Evolutionary conservation across 371 early-diverging fungal species (phyloP).

Genomic region (Synchytrium microbalum): DNA sequence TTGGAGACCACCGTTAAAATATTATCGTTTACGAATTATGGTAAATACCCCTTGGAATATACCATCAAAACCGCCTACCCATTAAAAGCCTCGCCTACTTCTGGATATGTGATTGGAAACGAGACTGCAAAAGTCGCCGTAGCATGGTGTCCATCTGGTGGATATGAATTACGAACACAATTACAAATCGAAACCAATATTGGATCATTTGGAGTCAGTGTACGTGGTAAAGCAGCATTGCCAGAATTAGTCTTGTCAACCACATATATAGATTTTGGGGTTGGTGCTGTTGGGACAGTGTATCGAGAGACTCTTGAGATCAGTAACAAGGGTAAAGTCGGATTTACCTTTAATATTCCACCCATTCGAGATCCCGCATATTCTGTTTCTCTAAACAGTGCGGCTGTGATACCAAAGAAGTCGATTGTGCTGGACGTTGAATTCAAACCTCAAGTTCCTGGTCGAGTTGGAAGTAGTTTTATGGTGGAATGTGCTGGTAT

Average conservation of each 20-base stretch:
- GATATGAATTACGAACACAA: slow-evolving; percentile 48
- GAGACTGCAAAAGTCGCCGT: slow-evolving; percentile 27
- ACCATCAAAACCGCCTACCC: slow-evolving; percentile 40
- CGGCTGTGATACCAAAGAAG: slow-evolving; percentile 36
- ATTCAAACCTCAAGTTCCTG: slow-evolving; percentile 36
- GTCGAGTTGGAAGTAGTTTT: slow-evolving; percentile 35
- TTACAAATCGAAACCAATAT: slow-evolving; percentile 42
- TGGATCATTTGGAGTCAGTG: slow-evolving; percentile 38
- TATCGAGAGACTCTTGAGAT: slow-evolving; percentile 36
- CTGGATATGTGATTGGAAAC: slow-evolving; percentile 35
- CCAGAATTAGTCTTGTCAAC: slow-evolving; percentile 42
- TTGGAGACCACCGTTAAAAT: slow-evolving; percentile 35
- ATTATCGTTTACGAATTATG: slow-evolving; percentile 41
- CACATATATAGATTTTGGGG: slow-evolving; percentile 45
- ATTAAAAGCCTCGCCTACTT: slow-evolving; percentile 33
- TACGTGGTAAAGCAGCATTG: slow-evolving; percentile 45
- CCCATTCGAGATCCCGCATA: slow-evolving; percentile 35
- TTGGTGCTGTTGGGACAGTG: slow-evolving; percentile 37
- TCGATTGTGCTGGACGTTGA: slow-evolving; percentile 27
- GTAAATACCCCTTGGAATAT: slow-evolving; percentile 38
- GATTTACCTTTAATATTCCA: slow-evolving; percentile 41
- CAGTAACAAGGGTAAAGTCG: slow-evolving; percentile 47
- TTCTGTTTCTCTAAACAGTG: slow-evolving; percentile 22
- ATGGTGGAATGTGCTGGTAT: slow-evolving; percentile 50
- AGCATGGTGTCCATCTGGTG: slow-evolving; percentile 47